Evolutionary conservation across 2,329 filamentous ascomycete genomes (phyloP).

Genomic region (Hymenotorrendiella dingleyae): DNA sequence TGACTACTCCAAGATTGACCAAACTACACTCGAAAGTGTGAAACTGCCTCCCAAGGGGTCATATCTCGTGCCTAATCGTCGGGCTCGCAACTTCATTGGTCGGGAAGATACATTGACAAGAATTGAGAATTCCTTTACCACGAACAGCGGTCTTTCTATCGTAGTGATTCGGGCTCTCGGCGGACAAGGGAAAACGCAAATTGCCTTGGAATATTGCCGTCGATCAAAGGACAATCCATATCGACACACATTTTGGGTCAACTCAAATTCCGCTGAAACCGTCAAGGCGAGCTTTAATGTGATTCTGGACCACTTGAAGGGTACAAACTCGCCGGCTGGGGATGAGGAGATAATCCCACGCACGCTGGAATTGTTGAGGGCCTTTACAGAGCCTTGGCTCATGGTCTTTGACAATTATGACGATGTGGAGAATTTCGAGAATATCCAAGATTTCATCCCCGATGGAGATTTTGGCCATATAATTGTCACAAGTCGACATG

Average conservation of each 20-base stretch:
- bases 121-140: slow-evolving; percentile 10
- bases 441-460: slow-evolving; percentile 13
- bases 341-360: slow-evolving; percentile 2
- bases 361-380: slow-evolving; percentile 6
- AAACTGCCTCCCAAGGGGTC: background rate
- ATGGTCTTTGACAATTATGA: slow-evolving; percentile 26
- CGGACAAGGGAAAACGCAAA: slow-evolving; percentile 23
- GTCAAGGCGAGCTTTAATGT: slow-evolving; percentile 13
- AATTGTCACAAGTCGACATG: slow-evolving; percentile 18
- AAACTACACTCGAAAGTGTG: background rate
- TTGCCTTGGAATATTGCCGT: slow-evolving; percentile 19
- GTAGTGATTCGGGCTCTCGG: slow-evolving; percentile 18
- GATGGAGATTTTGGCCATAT: slow-evolving; percentile 8
- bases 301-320: slow-evolving; percentile 5
- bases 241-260: slow-evolving; percentile 14
- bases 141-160: slow-evolving; percentile 3
- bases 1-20: background rate
- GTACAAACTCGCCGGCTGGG: background rate
- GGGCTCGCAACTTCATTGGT: slow-evolving; percentile 14
- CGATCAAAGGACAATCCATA: slow-evolving; percentile 8
- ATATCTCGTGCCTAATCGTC: slow-evolving; percentile 10
- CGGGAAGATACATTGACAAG: slow-evolving; percentile 13
- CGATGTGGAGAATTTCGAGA: slow-evolving; percentile 10
- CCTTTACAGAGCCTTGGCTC: slow-evolving; percentile 14
- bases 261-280: slow-evolving; percentile 13